These are phyloP conservation scores for Tylopilus felleus DNA, from an alignment of 768 basidiomycete species.

Conservation along the genomic window DNA sequence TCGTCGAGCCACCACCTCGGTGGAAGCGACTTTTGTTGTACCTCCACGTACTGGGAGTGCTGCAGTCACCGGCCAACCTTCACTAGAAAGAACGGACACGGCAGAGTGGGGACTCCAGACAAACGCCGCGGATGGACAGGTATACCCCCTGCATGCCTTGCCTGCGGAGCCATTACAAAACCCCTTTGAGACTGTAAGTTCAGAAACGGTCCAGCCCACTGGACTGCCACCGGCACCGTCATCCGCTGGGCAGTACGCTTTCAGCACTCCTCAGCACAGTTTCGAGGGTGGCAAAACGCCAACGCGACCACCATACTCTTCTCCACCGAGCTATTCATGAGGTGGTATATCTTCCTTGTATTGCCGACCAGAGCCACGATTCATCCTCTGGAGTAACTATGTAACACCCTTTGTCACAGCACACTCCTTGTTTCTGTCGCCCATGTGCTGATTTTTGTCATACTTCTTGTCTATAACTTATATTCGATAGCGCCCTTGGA, in stretches of 20 bases:
- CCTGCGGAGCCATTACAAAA: slow-evolving; percentile 18
- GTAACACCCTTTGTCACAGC: background rate
- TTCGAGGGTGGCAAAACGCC: slow-evolving; percentile 14
- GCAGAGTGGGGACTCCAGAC: slow-evolving; percentile 31
- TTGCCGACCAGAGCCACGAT: background rate
- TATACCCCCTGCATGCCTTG: slow-evolving; percentile 23
- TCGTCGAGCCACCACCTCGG: slow-evolving; percentile 21
- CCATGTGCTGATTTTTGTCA: slow-evolving; percentile 2
- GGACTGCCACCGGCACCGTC: slow-evolving; percentile 8
- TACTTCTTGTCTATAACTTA: slow-evolving; percentile 23
- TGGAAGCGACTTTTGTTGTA: slow-evolving; percentile 13
- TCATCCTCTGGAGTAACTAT: background rate
- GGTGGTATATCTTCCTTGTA: background rate
- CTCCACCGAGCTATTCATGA: slow-evolving; percentile 23
- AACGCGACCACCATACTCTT: slow-evolving; percentile 1
- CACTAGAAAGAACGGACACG: slow-evolving; percentile 31
- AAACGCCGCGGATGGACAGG: slow-evolving; percentile 24
- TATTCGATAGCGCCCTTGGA: slow-evolving; percentile 11
- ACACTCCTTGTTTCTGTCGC: slow-evolving; percentile 4
- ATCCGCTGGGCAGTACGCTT: slow-evolving; percentile 22
- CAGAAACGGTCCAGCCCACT: slow-evolving; percentile 18
- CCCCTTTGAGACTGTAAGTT: slow-evolving; percentile 22
- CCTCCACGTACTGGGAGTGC: slow-evolving; percentile 14
- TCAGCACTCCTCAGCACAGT: slow-evolving; percentile 23
- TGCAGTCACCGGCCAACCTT: slow-evolving; percentile 6